phyloP scores from a whole-genome alignment of 1,284 basidiomycete species.

The Cryptococcus amylolentus region DNA sequence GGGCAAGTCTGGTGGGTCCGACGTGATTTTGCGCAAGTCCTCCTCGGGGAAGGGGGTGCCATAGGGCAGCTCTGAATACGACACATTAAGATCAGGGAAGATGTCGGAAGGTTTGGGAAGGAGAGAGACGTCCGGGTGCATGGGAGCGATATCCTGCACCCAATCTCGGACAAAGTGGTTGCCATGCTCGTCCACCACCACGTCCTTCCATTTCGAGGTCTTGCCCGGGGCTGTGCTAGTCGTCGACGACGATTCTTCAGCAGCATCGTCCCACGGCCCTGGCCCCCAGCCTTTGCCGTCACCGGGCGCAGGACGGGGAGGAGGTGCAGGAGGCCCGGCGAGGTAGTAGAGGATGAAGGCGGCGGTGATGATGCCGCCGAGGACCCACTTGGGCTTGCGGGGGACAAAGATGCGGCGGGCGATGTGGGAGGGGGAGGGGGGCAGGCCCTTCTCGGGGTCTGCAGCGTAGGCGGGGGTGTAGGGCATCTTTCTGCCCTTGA shows the following conservation, averaged over 20 bases:
- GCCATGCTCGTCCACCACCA: conserved; percentile 30
- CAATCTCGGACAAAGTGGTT: conserved; percentile 28
- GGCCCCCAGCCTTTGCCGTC: not conserved
- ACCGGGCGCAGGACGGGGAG: not conserved
- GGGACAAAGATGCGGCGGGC: conserved; percentile 4
- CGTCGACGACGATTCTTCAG: not conserved
- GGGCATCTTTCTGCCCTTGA: conserved; percentile 7
- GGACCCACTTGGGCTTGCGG: conserved; percentile 9
- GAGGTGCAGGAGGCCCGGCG: not conserved
- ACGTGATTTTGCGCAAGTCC: conserved; percentile 29
- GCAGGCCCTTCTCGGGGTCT: conserved; percentile 12
- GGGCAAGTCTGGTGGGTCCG: conserved; percentile 11
- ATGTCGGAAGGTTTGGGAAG: conserved; percentile 23
- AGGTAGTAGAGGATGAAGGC: conserved; percentile 1
- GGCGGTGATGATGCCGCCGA: not conserved
- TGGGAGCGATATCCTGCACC: conserved; percentile 23
- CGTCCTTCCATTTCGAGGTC: conserved; percentile 4
- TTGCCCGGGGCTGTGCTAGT: not conserved
- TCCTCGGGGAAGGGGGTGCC: conserved; percentile 25
- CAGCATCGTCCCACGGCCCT: conserved; percentile 1
- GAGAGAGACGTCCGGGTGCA: conserved; percentile 30
- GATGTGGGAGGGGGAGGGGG: conserved; percentile 2
- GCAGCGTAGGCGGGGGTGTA: conserved; percentile 12
- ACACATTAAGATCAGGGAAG: conserved; percentile 35
- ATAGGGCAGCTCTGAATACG: conserved; percentile 14